Base-by-base conservation (phyloP, 306 rosid genomes). In the Adenanthera pavonina region DNA sequence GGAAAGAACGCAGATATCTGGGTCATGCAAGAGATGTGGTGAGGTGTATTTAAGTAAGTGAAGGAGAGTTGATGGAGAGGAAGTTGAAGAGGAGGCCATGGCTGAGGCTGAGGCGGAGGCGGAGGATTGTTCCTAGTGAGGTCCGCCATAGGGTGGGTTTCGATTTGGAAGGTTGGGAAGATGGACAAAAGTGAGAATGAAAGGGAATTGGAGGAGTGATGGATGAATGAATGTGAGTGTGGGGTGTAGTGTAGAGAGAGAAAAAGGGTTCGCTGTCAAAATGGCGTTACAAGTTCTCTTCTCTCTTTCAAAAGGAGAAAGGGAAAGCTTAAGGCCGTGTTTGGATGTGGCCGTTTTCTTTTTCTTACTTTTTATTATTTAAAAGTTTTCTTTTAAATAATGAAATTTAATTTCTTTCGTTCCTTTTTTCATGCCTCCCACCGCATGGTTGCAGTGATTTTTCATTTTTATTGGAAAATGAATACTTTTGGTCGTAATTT, bases 1-100 rank as follows among this genome's bases (percentile, higher is more conserved):
- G 61, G 76, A 12, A 72, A 47, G 75, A 46, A 72, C 4, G 76
- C 30, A 33, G 41, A 61, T 57, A 57, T n/a, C 34, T 7, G 64
- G 14, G 64, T 13, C 64, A 57, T 57, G 59, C 59, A 52, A 5
- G 59, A 52, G 6, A 41, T 4, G 8, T 41, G 46, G 46, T 4
- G 46, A 41, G 46, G 46, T 4, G 56, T 14, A 51, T 51, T 6
- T 4, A 51, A 3, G 33, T 0, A 19, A 17, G 35, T 8, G 35
- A 10, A 20, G 1, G 74, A 44, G 52, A 38, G 34, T n/a, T 44
- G 74, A 34, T 47, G 53, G 17, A 20, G 74, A n/a, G 54, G n/a
- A 19, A 43, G 0, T 4, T 13, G 35, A 44, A 20, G 48, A 17
- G 30, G 16, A 12, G 12, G 36, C 51, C 72, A 67, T 64, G 41